A percentile compares a stretch with the other conserved stretches of the same genome.
Conservation (phyloP, 1,139 yeast genomes). For the Pichia norvegensis region DNA sequence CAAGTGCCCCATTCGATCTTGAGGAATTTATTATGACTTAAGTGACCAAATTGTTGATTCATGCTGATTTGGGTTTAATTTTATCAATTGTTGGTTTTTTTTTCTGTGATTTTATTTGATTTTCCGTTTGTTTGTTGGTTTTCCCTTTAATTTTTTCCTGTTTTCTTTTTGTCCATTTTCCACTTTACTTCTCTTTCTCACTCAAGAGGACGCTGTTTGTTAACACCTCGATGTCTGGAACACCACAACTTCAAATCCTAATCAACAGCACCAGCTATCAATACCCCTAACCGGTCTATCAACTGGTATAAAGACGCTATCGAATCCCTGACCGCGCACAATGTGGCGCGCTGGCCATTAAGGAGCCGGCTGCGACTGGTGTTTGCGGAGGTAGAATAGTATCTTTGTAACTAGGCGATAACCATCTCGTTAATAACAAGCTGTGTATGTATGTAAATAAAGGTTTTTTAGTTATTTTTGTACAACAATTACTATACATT, state of each 20-base stretch:
- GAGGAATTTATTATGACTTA: conserved; percentile 23
- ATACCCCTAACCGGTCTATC: background rate
- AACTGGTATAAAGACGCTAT: background rate
- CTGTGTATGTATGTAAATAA: background rate
- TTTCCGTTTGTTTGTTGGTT: conserved; percentile 1
- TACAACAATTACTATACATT: background rate
- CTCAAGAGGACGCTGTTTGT: conserved; percentile 6
- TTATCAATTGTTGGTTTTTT: background rate
- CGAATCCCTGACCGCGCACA: conserved; percentile 17
- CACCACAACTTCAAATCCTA: background rate
- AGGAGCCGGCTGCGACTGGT: conserved; percentile 28
- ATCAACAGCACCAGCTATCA: background rate
- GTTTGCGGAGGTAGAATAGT: conserved; percentile 13
- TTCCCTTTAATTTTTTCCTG: background rate
- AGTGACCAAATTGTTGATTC: background rate
- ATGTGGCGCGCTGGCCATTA: conserved; percentile 28
- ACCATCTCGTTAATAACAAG: background rate
- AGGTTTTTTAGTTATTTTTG: background rate
- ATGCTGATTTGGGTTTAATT: background rate
- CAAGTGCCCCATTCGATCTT: conserved; percentile 26
- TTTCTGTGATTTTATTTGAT: conserved; percentile 1
- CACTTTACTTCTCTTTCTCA: conserved; percentile 3
- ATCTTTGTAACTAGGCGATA: background rate
- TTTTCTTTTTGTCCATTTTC: conserved; percentile 1
- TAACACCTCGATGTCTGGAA: background rate